These are phyloP conservation scores for Haplosporangium gracile DNA, from an alignment of 192 early-diverging fungal genomes.

Conservation along the genomic window DNA sequence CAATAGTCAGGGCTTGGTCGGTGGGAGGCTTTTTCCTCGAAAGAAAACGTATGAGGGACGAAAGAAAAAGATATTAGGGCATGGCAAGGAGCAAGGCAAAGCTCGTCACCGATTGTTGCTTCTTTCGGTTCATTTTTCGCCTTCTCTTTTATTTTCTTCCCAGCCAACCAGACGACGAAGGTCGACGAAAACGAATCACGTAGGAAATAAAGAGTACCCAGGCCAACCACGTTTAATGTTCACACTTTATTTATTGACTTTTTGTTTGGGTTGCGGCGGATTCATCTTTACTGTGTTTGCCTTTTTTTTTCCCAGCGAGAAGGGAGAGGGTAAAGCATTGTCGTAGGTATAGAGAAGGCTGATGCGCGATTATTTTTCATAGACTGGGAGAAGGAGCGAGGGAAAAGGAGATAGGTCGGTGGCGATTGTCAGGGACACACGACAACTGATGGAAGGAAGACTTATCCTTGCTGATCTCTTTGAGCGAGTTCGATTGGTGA, in stretches of 20 bases:
- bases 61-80: neutral
- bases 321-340: neutral
- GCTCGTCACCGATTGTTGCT: neutral
- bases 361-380: too few species aligned
- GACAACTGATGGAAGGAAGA: neutral
- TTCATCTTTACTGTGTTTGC: neutral
- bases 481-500: neutral
- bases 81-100: neutral
- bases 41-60: neutral
- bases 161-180: neutral
- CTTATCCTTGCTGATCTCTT: neutral
- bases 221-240: constrained; percentile 8
- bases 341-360: too few species aligned
- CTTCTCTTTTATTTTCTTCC: neutral
- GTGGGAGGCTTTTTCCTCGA: too few species aligned
- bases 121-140: neutral
- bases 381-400: neutral
- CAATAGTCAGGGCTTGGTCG: neutral
- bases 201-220: constrained; percentile 9
- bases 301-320: neutral
- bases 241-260: neutral
- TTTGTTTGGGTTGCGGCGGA: neutral
- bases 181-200: neutral
- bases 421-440: neutral
- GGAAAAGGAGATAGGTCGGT: neutral